Evolutionary conservation across 345 rosid genomes (phyloP).

Genomic region (Schrenkiella parvula): DNA sequence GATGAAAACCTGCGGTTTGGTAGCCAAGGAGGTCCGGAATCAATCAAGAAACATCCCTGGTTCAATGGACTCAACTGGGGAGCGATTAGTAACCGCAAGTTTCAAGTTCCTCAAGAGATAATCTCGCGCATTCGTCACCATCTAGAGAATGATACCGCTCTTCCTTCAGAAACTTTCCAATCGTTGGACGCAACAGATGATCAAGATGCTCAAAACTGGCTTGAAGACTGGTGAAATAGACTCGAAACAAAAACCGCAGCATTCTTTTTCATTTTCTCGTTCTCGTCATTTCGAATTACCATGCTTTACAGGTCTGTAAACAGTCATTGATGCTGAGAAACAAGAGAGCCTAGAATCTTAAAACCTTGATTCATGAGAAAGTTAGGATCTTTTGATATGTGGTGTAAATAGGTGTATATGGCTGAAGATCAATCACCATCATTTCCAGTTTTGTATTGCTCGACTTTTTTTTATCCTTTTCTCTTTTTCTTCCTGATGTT

Average conservation of each 20-base stretch:
- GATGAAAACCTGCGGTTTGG: constrained; percentile 71
- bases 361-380: constrained; percentile 19
- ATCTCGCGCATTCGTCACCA: constrained; percentile 47
- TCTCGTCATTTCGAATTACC: not conserved
- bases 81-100: constrained; percentile 43
- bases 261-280: not conserved
- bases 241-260: not conserved
- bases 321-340: constrained; percentile 20
- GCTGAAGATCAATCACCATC: constrained; percentile 16
- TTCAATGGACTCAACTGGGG: constrained; percentile 61
- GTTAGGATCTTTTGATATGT: constrained; percentile 15
- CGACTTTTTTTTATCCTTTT: not conserved
- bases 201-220: constrained; percentile 61
- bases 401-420: constrained; percentile 27
- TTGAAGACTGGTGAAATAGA: constrained; percentile 63
- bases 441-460: constrained; percentile 13
- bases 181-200: constrained; percentile 46
- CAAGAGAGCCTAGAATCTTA: constrained; percentile 17
- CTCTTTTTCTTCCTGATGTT: not conserved
- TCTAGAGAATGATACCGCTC: constrained; percentile 36
- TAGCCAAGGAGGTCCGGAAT: constrained; percentile 53
- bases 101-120: constrained; percentile 62
- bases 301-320: constrained; percentile 7
- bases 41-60: constrained; percentile 74
- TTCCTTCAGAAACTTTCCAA: constrained; percentile 36